A percentile compares a stretch with the other conserved stretches of the same genome.
These are phyloP conservation scores for Aspergillus brunneoviolaceus DNA, from an alignment of 2,329 filamentous ascomycete species.

Conservation along the genomic window DNA sequence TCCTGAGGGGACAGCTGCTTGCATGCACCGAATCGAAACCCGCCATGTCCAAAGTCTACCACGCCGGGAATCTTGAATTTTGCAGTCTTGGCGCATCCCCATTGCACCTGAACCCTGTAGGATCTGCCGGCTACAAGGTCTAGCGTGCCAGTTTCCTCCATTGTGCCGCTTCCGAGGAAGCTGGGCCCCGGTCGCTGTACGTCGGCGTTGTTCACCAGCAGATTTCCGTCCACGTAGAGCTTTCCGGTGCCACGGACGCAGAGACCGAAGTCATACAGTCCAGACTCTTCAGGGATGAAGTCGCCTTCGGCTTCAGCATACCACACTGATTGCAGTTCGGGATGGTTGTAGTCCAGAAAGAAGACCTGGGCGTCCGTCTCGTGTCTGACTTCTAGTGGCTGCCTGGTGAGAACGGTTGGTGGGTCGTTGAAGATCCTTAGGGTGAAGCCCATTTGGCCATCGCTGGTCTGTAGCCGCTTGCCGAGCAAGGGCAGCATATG, in stretches of 20 bases:
- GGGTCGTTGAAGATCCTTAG: slow-evolving; percentile 62
- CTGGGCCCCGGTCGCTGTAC: slow-evolving; percentile 60
- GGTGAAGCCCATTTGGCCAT: slow-evolving; percentile 56
- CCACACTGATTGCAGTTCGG: slow-evolving; percentile 45
- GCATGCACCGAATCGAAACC: slow-evolving; percentile 59
- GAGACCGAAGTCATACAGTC: slow-evolving; percentile 61
- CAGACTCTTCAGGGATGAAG: slow-evolving; percentile 57
- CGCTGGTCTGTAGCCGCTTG: slow-evolving; percentile 47
- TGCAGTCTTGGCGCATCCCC: slow-evolving; percentile 55
- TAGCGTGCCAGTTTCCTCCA: slow-evolving; percentile 59
- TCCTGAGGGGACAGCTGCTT: slow-evolving; percentile 32
- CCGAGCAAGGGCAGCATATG: slow-evolving; percentile 60
- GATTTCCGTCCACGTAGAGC: slow-evolving; percentile 59
- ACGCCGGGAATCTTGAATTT: slow-evolving; percentile 49
- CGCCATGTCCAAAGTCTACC: slow-evolving; percentile 56
- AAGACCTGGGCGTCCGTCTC: slow-evolving; percentile 43
- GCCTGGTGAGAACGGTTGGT: slow-evolving; percentile 46
- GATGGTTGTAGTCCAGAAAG: slow-evolving; percentile 53
- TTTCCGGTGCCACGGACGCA: slow-evolving; percentile 63
- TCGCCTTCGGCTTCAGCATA: slow-evolving; percentile 44
- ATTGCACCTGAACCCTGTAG: slow-evolving; percentile 59
- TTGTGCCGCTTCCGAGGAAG: slow-evolving; percentile 62
- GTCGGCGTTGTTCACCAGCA: slow-evolving; percentile 64
- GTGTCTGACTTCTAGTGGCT: slow-evolving; percentile 49
- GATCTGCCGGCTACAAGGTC: slow-evolving; percentile 56